Conservation (phyloP, 73 alveolate species). For the Paramecium caudatum region DNA sequence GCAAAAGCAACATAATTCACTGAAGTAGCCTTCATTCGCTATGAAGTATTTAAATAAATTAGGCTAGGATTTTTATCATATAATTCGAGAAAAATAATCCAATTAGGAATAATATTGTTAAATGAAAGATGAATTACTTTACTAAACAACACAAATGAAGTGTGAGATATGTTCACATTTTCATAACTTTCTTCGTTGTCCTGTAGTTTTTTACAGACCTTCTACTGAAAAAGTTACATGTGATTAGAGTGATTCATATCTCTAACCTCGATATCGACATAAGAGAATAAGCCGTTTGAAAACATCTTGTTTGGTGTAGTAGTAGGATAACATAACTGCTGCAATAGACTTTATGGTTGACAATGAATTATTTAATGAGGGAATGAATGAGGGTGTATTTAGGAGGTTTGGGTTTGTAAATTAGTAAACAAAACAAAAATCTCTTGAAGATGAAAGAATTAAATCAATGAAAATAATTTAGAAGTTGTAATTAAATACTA, state of each 20-base stretch:
- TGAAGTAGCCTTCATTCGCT: neutral
- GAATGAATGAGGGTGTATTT: neutral
- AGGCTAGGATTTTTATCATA: neutral
- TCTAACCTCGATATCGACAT: slow-evolving; percentile 7
- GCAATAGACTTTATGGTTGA: neutral
- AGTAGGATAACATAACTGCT: neutral
- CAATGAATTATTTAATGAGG: slow-evolving; percentile 9
- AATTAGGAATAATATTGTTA: slow-evolving; percentile 34
- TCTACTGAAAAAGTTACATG: neutral
- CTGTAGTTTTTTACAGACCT: slow-evolving; percentile 45
- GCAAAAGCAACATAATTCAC: slow-evolving; percentile 31
- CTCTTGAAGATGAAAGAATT: neutral
- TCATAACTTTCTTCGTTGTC: neutral
- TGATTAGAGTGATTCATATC: neutral
- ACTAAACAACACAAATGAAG: neutral
- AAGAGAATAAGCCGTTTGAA: neutral
- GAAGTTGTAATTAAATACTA: neutral
- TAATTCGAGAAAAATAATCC: neutral
- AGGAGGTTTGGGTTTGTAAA: slow-evolving; percentile 14
- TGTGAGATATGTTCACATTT: neutral
- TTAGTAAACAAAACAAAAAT: neutral
- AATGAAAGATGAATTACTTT: slow-evolving; percentile 52
- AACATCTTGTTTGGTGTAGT: neutral
- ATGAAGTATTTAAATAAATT: slow-evolving; percentile 8
- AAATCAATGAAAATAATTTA: neutral